Evolutionary conservation across 768 basidiomycete genomes (phyloP).

Genomic region (Leccinum barrowsii): DNA sequence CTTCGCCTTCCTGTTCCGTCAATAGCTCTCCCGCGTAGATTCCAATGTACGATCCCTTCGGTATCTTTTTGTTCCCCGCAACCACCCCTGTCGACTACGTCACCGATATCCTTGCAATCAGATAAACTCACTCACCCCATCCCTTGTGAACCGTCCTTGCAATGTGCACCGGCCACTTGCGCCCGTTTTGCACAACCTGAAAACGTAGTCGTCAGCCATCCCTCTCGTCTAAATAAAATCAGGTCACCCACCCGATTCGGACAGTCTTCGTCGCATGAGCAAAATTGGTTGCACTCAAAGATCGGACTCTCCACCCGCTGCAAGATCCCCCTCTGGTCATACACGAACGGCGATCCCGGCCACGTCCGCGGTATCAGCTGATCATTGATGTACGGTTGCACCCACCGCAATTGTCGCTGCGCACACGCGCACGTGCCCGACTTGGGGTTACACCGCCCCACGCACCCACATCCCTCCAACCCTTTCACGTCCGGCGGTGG

Average conservation of each 20-base stretch:
- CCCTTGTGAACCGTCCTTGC: slow-evolving; percentile 74
- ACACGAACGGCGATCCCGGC: slow-evolving; percentile 57
- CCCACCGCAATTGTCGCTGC: slow-evolving; percentile 45
- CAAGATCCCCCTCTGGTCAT: slow-evolving; percentile 58
- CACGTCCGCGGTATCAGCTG: slow-evolving; percentile 29
- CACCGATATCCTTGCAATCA: neutral
- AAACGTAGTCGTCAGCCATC: neutral
- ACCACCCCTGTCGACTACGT: slow-evolving; percentile 56
- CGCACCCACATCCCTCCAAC: slow-evolving; percentile 69
- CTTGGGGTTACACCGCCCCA: slow-evolving; percentile 71
- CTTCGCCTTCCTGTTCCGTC: slow-evolving; percentile 61
- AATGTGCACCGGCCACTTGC: slow-evolving; percentile 60
- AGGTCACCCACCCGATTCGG: slow-evolving; percentile 58
- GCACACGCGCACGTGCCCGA: slow-evolving; percentile 73
- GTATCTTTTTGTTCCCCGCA: slow-evolving; percentile 60
- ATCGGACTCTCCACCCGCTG: slow-evolving; percentile 55
- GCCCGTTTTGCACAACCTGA: slow-evolving; percentile 82
- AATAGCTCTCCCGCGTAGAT: slow-evolving; percentile 85
- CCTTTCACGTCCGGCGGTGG: slow-evolving; percentile 57
- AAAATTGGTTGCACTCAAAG: slow-evolving; percentile 83
- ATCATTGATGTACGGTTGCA: slow-evolving; percentile 19
- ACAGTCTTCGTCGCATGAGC: slow-evolving; percentile 79
- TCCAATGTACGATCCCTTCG: slow-evolving; percentile 69
- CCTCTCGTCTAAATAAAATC: neutral
- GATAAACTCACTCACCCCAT: slow-evolving; percentile 56